Evolutionary conservation across 1,139 yeast species (phyloP).

Genomic region (Magnusiomyces paraingens): DNA sequence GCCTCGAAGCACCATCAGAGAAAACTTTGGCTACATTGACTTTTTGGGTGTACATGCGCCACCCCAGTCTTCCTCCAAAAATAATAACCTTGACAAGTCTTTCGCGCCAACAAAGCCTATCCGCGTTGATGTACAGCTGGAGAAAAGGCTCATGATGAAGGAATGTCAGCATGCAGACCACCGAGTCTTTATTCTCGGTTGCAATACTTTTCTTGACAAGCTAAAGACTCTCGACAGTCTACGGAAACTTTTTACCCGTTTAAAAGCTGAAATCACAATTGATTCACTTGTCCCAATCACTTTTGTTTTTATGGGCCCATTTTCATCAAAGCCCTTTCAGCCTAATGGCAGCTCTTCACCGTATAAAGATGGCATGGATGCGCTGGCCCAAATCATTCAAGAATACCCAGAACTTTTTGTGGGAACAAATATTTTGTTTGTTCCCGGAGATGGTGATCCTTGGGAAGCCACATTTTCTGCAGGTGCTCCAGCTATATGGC

Average conservation of each 20-base stretch:
- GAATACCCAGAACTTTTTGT: conserved; percentile 39
- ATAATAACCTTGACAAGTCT: conserved; percentile 7
- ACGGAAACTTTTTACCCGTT: conserved; percentile 46
- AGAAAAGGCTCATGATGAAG: conserved; percentile 46
- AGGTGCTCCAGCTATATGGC: conserved; percentile 63
- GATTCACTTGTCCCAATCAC: conserved; percentile 47
- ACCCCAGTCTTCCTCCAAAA: conserved; percentile 14
- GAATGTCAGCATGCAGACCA: conserved; percentile 55
- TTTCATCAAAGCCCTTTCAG: conserved; percentile 57
- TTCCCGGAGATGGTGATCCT: conserved; percentile 91
- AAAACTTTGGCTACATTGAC: conserved; percentile 72
- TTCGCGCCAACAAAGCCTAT: conserved; percentile 15
- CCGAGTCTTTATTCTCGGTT: conserved; percentile 63
- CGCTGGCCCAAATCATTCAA: conserved; percentile 51
- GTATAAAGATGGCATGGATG: conserved; percentile 71
- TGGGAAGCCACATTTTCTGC: conserved; percentile 74
- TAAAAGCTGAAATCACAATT: conserved; percentile 41
- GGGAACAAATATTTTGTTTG: conserved; percentile 32
- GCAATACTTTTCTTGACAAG: conserved; percentile 63
- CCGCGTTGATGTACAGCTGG: conserved; percentile 44
- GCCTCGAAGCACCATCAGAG: conserved; percentile 55
- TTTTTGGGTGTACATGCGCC: conserved; percentile 58
- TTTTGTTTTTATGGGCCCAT: conserved; percentile 62
- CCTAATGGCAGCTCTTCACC: conserved; percentile 40
- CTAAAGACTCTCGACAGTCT: conserved; percentile 52